Evolutionary conservation across 768 basidiomycete species (phyloP).

Genomic region (Gymnopilus dilepis): DNA sequence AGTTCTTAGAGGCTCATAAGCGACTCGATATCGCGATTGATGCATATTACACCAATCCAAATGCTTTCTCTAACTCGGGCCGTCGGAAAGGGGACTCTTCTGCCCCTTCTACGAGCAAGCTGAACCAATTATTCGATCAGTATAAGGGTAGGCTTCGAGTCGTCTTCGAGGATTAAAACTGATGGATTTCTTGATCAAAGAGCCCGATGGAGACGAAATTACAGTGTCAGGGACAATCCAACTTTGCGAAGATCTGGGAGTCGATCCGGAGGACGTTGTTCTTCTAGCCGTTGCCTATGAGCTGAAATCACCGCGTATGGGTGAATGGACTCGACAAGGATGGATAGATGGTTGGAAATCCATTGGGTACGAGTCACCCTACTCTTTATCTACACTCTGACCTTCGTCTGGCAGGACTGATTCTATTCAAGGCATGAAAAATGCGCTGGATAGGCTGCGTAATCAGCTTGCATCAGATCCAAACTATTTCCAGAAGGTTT

Average conservation of each 20-base stretch:
- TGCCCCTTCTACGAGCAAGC: conserved; percentile 55
- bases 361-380: conserved; percentile 57
- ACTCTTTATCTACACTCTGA: neutral
- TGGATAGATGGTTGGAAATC: conserved; percentile 86
- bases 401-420: conserved; percentile 56
- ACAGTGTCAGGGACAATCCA: conserved; percentile 80
- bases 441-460: conserved; percentile 57
- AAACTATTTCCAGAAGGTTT: conserved; percentile 77
- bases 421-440: conserved; percentile 63
- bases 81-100: conserved; percentile 31
- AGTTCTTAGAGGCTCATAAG: conserved; percentile 72
- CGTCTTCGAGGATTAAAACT: neutral
- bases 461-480: conserved; percentile 66
- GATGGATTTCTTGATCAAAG: conserved; percentile 35
- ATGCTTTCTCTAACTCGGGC: conserved; percentile 31
- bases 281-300: conserved; percentile 83
- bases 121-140: conserved; percentile 62
- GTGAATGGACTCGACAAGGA: conserved; percentile 69
- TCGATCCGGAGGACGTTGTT: conserved; percentile 83
- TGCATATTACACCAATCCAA: conserved; percentile 68
- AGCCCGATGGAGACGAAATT: conserved; percentile 66
- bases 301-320: conserved; percentile 75
- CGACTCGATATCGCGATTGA: conserved; percentile 76
- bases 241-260: conserved; percentile 71
- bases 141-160: conserved; percentile 60